Base-by-base conservation (phyloP, 768 basidiomycete species). In the Leucocoprinus leucothites region DNA sequence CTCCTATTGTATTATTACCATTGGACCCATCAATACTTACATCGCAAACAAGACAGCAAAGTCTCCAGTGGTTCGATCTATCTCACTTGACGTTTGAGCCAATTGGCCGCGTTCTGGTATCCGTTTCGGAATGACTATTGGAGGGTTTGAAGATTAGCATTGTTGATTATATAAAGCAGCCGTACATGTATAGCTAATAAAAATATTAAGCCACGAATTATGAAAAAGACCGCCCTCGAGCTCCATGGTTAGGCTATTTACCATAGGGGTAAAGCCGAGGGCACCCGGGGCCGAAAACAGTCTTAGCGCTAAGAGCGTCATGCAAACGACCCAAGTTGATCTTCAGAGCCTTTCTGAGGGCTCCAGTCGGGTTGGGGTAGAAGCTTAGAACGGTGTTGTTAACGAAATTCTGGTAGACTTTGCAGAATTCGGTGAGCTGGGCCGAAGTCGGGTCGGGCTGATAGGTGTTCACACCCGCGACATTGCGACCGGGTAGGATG, bases 281-380 rank as follows among this genome's bases (percentile, higher is more conserved):
- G 43, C 58, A 60, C 7, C 19, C 34, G 31, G 31, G 38, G 14
- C 16, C 38, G 14, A 3, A 3, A n/a, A 38, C 16, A 13, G 31
- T 5, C 61, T 14, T 14, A 22, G 22, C 24, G 9, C 26, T 14
- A 11, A 43, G 11, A 2, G 50, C 19, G 16, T 19, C 13, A 36
- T 51, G 58, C 16, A 61, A 46, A 25, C n/a, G 52, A 18, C 38
- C 38, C n/a, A 59, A 19, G 44, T 61, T 61, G 19, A 41, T 40
- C 9, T 53, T 61, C n/a, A 61, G 48, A 16, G 56, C 58, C 34
- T 54, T 41, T 26, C 22, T 55, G 51, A 61, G 51, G 14, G 48
- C 47, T 8, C 62, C 57, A 1, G 18, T 55, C 1, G 62, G 62
- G 28, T 56, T 63, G 24, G 62, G 62, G 44, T 63, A 63, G n/a